These are phyloP conservation scores for Megacollybia marginata DNA, from an alignment of 768 basidiomycete genomes.

Conservation along the genomic window DNA sequence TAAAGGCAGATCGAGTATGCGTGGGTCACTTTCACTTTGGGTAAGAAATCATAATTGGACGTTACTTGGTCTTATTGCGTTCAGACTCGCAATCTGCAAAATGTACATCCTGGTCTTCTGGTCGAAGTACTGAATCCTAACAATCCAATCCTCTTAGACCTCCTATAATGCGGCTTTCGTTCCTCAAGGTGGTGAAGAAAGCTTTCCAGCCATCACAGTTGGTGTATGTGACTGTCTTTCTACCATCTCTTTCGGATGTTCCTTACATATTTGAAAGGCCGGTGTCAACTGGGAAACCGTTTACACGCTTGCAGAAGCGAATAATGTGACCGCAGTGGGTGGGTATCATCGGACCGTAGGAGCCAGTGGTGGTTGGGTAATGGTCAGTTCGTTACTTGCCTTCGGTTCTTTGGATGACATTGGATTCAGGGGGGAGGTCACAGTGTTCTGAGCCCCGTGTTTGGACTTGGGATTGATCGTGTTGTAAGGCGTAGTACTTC, in stretches of 20 bases:
- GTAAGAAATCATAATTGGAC: constrained; percentile 5
- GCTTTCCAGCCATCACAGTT: constrained; percentile 16
- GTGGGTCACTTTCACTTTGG: constrained; percentile 18
- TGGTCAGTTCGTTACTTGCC: not conserved
- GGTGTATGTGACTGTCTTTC: constrained; percentile 17
- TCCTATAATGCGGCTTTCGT: constrained; percentile 10
- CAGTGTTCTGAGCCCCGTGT: constrained; percentile 13
- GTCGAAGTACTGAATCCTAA: not conserved
- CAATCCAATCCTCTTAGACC: not conserved
- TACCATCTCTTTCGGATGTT: not conserved
- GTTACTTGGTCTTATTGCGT: not conserved
- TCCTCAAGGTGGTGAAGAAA: constrained; percentile 10
- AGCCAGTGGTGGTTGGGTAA: constrained; percentile 23
- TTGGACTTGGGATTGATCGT: constrained; percentile 16
- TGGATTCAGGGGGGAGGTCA: constrained; percentile 15
- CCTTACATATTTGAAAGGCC: constrained; percentile 12
- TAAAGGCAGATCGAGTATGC: constrained; percentile 18
- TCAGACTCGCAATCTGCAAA: constrained; percentile 5
- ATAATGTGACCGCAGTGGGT: constrained; percentile 27
- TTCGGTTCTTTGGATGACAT: not conserved
- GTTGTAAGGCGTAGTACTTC: constrained; percentile 14
- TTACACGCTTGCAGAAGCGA: constrained; percentile 25
- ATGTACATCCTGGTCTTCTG: constrained; percentile 1
- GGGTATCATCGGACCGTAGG: constrained; percentile 25
- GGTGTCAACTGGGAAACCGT: constrained; percentile 21